A percentile compares a stretch with the other conserved stretches of the same genome.
Conservation (phyloP, 2,329 filamentous ascomycete species). For the Alternaria gaisen region DNA sequence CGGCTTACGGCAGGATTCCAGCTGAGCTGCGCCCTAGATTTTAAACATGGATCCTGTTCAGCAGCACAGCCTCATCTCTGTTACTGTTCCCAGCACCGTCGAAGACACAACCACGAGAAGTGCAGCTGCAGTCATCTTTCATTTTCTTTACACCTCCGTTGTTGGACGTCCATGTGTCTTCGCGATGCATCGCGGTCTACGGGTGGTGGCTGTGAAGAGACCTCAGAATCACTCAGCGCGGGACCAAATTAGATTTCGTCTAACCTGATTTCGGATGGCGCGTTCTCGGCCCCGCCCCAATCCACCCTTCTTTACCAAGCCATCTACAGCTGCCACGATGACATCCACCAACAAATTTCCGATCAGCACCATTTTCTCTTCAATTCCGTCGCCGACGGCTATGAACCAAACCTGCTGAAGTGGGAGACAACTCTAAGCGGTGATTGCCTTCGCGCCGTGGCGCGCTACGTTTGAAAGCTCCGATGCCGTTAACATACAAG, state of each 20-base stretch:
- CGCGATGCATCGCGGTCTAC: conserved; percentile 5
- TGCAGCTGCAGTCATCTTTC: conserved; percentile 1
- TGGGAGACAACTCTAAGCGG: background rate
- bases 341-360: background rate
- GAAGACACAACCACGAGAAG: background rate
- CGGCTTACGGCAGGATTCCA: conserved; percentile 16
- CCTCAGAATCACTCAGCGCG: conserved; percentile 1
- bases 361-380: background rate
- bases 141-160: background rate
- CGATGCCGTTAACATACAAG: background rate
- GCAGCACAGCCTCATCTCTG: conserved; percentile 13
- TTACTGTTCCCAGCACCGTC: conserved; percentile 1
- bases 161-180: conserved; percentile 2
- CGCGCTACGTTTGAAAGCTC: background rate
- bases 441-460: background rate
- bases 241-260: conserved; percentile 20
- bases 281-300: conserved; percentile 3
- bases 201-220: conserved; percentile 21
- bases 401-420: background rate
- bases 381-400: background rate
- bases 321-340: background rate
- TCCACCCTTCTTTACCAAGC: background rate
- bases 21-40: conserved; percentile 7
- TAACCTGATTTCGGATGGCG: conserved; percentile 15
- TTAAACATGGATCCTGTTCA: conserved; percentile 12